These are phyloP conservation scores for Scleroderma bovista DNA, from an alignment of 768 basidiomycete species.

Conservation along the genomic window DNA sequence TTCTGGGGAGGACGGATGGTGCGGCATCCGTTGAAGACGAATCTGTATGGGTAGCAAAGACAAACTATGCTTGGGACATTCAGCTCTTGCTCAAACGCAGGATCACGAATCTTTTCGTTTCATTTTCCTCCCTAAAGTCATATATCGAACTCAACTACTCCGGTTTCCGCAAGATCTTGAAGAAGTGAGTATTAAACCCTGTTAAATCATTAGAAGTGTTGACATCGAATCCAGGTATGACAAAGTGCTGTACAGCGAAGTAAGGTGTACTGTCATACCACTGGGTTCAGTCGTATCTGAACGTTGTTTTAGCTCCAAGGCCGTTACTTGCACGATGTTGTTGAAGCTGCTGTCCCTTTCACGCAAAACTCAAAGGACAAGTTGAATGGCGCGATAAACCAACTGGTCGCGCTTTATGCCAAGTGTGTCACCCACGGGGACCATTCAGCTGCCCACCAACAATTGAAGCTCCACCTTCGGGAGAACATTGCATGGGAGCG, in stretches of 20 bases:
- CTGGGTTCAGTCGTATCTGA: not conserved
- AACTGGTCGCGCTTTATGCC: constrained; percentile 70
- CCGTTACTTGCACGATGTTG: constrained; percentile 63
- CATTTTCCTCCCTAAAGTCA: constrained; percentile 68
- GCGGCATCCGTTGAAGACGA: constrained; percentile 38
- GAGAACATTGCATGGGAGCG: constrained; percentile 97
- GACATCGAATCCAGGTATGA: constrained; percentile 63
- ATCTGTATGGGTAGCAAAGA: constrained; percentile 72
- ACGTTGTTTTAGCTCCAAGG: constrained; percentile 56
- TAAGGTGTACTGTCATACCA: constrained; percentile 15
- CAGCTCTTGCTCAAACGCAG: constrained; percentile 84
- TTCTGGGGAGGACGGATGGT: constrained; percentile 49
- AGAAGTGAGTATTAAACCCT: constrained; percentile 57
- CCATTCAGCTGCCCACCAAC: constrained; percentile 59
- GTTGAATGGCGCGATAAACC: constrained; percentile 51
- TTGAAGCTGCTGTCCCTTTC: constrained; percentile 70
- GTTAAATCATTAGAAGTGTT: not conserved
- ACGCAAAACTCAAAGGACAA: constrained; percentile 53
- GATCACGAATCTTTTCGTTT: constrained; percentile 78
- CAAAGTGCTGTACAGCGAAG: constrained; percentile 80
- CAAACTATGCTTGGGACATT: constrained; percentile 79
- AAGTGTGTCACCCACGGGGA: constrained; percentile 82
- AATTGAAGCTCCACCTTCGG: constrained; percentile 80
- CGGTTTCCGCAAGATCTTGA: constrained; percentile 91
- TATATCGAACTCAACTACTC: constrained; percentile 91